Base-by-base conservation (phyloP, 1,284 basidiomycete genomes). In the Ustilago esculenta region DNA sequence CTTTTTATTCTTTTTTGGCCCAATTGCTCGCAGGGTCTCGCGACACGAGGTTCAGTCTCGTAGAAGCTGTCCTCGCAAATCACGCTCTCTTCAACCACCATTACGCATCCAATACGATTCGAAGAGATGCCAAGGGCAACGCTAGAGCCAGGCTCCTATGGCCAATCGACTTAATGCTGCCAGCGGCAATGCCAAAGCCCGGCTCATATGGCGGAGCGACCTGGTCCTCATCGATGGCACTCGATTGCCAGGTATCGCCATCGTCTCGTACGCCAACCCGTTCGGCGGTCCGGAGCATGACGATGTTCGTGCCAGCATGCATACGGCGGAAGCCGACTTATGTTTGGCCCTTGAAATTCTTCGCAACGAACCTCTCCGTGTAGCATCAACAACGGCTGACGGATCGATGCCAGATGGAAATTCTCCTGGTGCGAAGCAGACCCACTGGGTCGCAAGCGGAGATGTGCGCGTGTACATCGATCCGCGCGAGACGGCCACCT, bases 341-440 rank as follows among this genome's bases (percentile, higher is more conserved):
- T 76, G 76, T 49, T 49, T 80, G 21, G 75, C 78, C 0, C 53
- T 80, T 24, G 77, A 80, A 50, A 80, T 80, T 77, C 71, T 80
- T 6, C 75, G 78, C 4, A 76, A 80, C 46, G 59, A 67, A 12
- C 67, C 76, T 6, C 56, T 80, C 0, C 56, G 52, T 21, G 52
- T 77, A 12, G 37, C 61, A 0, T 54, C 58, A 4, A 46, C 67
- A 7, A 33, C 54, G 21, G 20, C 18, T 10, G 51, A 71, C n/a
- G 60, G 60, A 12, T 18, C 46, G 36, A 21, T 40, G 20, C 39
- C 37, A 3, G 18, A 40, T 2, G 18, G 34, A 3, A 37, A 30
- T 6, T 23, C 30, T 5, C 11, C 34, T 3, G 30, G 21, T 18
- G 35, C 53, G 30, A 39, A 53, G 12, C 52, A 48, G 20, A 49